Evolutionary conservation across 495 filamentous ascomycete genomes (phyloP), one percentile per base, ranked within the genome.

Genomic region (Parmelia sp.): DNA sequence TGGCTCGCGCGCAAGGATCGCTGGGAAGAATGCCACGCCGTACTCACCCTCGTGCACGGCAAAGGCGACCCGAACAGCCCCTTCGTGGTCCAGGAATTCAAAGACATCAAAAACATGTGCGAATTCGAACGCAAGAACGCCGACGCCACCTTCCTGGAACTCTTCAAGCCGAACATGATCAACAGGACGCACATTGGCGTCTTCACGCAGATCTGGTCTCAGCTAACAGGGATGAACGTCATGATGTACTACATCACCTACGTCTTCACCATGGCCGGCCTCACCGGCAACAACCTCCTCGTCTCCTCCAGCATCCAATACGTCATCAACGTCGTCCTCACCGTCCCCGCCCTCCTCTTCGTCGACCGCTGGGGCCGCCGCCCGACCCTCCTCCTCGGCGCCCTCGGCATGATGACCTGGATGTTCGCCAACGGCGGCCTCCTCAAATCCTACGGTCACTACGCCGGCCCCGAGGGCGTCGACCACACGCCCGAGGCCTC

Each of bases 171-270:
- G 14, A 76, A 83, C 23, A 90, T 90, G 65, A 68, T 86, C 27
- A 86, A 85, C 77, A 83, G 89, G 33, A 84, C 89, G n/a, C 62
- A 84, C 44, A 78, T 90, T 17, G 89, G 87, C 14, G 85, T 91
- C 78, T 84, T 80, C 44, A 83, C 89, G 23, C 89, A 92, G 72
- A 85, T 89, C 79, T 91, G 89, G 89, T 85, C 80, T 12, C 78
- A 93, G 69, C 78, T 91, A 0, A 84, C 81, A 31, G 89, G 89
- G 11, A 90, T 90, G 80, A 92, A 92, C 69, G 83, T 90, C 58
- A 90, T 90, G 86, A 84, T 83, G 81, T 86, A 86, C 75, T 91
- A 88, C 70, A 88, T 89, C 58, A 83, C 85, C 27, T 87, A 91
- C 71, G 88, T 91, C 71, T 89, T 92, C 84, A 78, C 84, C 72